Conservation (phyloP, 2,329 filamentous ascomycete genomes). For the Ceratocystiopsis sp. region DNA sequence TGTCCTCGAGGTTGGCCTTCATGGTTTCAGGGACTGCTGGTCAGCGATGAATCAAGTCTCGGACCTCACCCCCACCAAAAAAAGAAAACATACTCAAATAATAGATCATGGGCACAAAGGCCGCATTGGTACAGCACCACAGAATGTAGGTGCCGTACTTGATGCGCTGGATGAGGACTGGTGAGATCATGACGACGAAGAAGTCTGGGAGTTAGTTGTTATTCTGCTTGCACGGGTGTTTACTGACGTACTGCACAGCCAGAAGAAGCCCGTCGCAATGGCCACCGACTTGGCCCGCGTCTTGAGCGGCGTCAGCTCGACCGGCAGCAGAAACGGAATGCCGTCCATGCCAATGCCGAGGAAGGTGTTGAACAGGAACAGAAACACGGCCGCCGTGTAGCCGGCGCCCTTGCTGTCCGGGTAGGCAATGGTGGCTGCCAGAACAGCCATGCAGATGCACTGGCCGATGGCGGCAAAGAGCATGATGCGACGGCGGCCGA, state of each 20-base stretch:
- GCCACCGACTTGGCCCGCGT: slow-evolving; percentile 38
- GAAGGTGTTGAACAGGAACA: slow-evolving; percentile 36
- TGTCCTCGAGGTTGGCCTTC: slow-evolving; percentile 1
- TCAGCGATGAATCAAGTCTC: no score
- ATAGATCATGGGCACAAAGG: slow-evolving; percentile 29
- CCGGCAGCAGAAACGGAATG: slow-evolving; percentile 42
- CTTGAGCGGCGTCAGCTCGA: slow-evolving; percentile 35
- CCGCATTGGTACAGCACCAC: slow-evolving; percentile 29
- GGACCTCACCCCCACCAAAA: no score
- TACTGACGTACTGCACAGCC: not conserved
- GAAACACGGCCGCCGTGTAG: slow-evolving; percentile 18
- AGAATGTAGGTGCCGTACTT: slow-evolving; percentile 37
- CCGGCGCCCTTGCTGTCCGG: slow-evolving; percentile 17
- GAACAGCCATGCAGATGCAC: slow-evolving; percentile 35
- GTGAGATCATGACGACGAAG: slow-evolving; percentile 46
- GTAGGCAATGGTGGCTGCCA: slow-evolving; percentile 21
- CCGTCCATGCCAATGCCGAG: slow-evolving; percentile 35
- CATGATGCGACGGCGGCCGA: slow-evolving; percentile 11
- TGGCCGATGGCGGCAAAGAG: slow-evolving; percentile 37
- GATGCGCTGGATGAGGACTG: slow-evolving; percentile 35
- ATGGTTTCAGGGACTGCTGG: not conserved
- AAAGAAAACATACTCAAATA: slow-evolving; percentile 16
- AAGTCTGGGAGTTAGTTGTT: slow-evolving; percentile 47
- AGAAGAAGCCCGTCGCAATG: slow-evolving; percentile 20
- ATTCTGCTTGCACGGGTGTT: slow-evolving; percentile 6